Conservation (phyloP, 257 asterid genomes). For the Paraleonurus japonicus region DNA sequence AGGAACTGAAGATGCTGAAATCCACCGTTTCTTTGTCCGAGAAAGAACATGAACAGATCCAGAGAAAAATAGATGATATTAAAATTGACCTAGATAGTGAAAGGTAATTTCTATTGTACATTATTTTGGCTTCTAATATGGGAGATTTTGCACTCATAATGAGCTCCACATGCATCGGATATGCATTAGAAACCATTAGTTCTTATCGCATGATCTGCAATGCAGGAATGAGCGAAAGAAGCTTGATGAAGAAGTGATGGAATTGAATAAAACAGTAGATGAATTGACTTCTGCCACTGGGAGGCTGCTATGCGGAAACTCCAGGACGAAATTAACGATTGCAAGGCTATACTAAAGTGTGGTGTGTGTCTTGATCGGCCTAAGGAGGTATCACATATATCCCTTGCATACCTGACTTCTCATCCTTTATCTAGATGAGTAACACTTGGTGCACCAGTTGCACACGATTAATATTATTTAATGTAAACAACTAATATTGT, state of each 20-base stretch:
- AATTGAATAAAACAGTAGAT: constrained; percentile 54
- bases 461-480: no score
- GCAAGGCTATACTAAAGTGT: constrained; percentile 92
- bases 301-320: constrained; percentile 87
- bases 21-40: constrained; percentile 64
- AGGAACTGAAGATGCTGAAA: constrained; percentile 88
- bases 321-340: constrained; percentile 84
- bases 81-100: constrained; percentile 61
- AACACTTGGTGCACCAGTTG: no score
- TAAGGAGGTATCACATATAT: constrained; percentile 63
- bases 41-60: constrained; percentile 91
- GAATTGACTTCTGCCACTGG: constrained; percentile 71
- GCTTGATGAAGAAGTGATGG: constrained; percentile 76
- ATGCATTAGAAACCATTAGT: constrained; percentile 2
- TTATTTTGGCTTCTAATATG: background rate
- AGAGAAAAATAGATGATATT: constrained; percentile 68
- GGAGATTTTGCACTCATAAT: background rate
- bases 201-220: constrained; percentile 1
- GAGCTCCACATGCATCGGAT: background rate
- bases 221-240: constrained; percentile 73
- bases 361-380: constrained; percentile 98
- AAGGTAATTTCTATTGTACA: constrained; percentile 46
- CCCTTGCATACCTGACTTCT: background rate
- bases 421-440: no score
- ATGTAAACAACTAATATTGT: no score